phyloP scores from a whole-genome alignment of 176 grass and related monocot species.

The Alopecurus myosuroides region DNA sequence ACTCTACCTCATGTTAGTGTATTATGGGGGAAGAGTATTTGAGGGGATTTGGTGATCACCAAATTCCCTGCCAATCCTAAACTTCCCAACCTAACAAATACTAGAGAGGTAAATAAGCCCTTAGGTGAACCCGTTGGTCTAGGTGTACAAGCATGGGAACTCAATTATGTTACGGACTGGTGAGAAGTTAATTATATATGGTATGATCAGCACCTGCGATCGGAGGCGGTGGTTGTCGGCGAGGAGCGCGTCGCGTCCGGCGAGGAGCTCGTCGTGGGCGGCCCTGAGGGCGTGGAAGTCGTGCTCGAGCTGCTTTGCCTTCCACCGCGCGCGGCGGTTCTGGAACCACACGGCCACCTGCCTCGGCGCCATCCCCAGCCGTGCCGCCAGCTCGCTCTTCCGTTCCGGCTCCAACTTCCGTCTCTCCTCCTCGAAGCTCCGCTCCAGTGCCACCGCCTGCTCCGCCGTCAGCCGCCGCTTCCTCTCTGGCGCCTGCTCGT shows the following conservation, averaged over 20 bases:
- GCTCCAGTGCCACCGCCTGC: slow-evolving; percentile 66
- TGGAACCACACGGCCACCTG: slow-evolving; percentile 99
- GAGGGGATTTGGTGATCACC: no score
- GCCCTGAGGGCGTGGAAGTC: slow-evolving; percentile 72
- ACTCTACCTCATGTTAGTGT: no score
- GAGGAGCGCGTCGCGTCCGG: slow-evolving; percentile 51
- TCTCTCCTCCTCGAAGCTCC: slow-evolving; percentile 78
- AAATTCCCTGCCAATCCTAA: no score
- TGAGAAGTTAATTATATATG: not conserved
- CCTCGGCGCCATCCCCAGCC: slow-evolving; percentile 77
- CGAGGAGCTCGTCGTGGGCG: slow-evolving; percentile 60
- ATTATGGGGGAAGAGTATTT: no score
- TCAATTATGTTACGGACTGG: not conserved
- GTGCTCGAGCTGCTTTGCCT: slow-evolving; percentile 76
- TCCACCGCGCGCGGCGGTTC: slow-evolving; percentile 95
- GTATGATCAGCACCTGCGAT: slow-evolving; percentile 39
- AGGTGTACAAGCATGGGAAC: not conserved
- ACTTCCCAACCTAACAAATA: no score
- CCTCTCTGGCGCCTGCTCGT: slow-evolving; percentile 37
- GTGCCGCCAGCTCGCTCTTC: slow-evolving; percentile 78
- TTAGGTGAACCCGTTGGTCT: not conserved
- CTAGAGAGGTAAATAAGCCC: no score
- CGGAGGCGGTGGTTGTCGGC: slow-evolving; percentile 78
- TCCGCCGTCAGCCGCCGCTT: slow-evolving; percentile 89
- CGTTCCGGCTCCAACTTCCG: slow-evolving; percentile 84